These are phyloP conservation scores for Colletotrichum destructivum DNA, from an alignment of 2,329 filamentous ascomycete genomes.

Conservation along the genomic window DNA sequence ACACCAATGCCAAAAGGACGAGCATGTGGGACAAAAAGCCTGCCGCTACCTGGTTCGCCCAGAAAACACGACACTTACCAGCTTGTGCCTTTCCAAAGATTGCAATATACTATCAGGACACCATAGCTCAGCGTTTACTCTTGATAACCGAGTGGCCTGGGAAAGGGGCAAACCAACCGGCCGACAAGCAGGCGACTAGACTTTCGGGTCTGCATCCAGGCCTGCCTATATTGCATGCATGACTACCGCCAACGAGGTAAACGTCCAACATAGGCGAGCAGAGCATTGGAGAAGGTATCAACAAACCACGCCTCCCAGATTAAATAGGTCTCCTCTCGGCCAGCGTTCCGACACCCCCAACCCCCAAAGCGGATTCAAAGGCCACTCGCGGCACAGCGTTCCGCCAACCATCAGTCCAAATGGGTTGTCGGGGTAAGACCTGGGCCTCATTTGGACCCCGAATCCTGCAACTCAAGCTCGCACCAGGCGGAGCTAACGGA, in stretches of 20 bases:
- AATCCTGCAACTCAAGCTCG: background rate
- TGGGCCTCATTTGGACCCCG: background rate
- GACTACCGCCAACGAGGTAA: background rate
- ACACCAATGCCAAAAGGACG: conserved; percentile 4
- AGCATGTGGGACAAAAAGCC: background rate
- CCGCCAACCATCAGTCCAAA: conserved; percentile 18
- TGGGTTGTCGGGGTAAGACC: background rate
- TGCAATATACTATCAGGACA: background rate
- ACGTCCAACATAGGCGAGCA: background rate
- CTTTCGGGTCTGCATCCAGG: no score
- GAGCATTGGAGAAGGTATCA: no score
- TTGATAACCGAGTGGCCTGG: background rate
- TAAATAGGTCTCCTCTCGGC: background rate
- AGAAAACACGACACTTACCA: conserved; percentile 25
- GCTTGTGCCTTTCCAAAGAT: background rate
- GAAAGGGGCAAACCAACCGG: background rate
- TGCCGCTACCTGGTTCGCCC: conserved; percentile 22
- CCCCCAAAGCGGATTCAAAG: background rate
- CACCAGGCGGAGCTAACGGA: conserved; percentile 27
- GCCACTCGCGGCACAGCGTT: conserved; percentile 18
- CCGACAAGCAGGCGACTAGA: background rate
- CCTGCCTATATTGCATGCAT: background rate
- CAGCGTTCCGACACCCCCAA: conserved; percentile 2
- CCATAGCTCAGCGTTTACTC: conserved; percentile 9
- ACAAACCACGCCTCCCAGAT: background rate